Conservation (phyloP, 495 filamentous ascomycete genomes). For the Extremus antarcticus region DNA sequence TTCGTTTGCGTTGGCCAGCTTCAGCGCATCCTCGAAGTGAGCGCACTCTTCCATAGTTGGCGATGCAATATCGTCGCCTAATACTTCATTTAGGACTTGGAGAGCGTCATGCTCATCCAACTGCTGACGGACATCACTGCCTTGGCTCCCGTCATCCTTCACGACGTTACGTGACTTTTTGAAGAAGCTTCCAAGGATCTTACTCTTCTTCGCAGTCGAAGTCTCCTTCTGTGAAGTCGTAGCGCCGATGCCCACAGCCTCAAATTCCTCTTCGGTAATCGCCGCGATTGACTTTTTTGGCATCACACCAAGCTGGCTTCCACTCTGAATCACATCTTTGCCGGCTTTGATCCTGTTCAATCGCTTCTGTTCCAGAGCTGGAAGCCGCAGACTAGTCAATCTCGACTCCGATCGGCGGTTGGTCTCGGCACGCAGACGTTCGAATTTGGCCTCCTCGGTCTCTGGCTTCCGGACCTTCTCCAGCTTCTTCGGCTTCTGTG, state of each 20-base stretch:
- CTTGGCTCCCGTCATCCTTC: background rate
- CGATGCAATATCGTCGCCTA: background rate
- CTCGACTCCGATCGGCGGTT: background rate
- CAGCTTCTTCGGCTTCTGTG: background rate
- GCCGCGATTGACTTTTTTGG: background rate
- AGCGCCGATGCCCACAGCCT: background rate
- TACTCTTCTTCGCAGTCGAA: background rate
- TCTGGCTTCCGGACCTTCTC: background rate
- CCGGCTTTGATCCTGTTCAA: background rate
- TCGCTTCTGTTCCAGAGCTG: background rate
- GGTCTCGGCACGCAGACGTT: background rate
- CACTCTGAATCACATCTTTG: background rate
- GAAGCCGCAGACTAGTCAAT: background rate
- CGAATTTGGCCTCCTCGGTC: background rate
- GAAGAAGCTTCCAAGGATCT: background rate
- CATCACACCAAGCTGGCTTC: background rate
- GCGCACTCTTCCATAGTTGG: background rate
- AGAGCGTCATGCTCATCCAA: background rate
- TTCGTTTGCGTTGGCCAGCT: background rate
- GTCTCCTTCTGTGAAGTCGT: background rate
- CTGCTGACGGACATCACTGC: background rate
- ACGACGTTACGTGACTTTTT: background rate
- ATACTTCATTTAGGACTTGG: background rate
- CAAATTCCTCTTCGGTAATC: constrained; percentile 3
- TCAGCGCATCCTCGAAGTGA: background rate